Evolutionary conservation across 148 eudicot species (phyloP), one percentile per base, ranked within the genome.

Genomic region (Linanthus parryae): DNA sequence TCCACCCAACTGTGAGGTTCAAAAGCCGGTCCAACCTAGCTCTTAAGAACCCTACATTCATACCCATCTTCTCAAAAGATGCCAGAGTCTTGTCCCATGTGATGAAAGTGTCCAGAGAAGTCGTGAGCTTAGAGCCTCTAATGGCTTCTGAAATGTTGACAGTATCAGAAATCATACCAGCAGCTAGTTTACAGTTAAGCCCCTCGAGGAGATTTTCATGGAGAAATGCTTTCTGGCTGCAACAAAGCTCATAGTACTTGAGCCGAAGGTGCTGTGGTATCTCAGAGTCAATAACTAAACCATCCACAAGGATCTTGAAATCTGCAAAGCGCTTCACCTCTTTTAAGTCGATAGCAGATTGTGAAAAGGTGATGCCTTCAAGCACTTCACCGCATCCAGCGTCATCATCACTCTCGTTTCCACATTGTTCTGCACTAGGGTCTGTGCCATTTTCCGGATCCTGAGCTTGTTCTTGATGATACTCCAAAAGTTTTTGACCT

Each of bases 241-340:
- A 25, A 25, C 77, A 72, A 5, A 72, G 58, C 44, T 72, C 52
- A 17, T 67, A 72, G 57, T 72, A 67, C 18, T 63, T 73, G 35
- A 31, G 6, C 2, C 54, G 60, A 18, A 67, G 38, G 29, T 72
- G 56, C 25, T n/a, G 47, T 5, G 73, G 77, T 10, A 67, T 54
- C 59, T 63, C 55, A 4, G 65, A 67, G 60, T 72, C 77, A 24
- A 68, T 24, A 18, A 55, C 21, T 38, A 67, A 19, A 40, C 66
- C 71, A 54, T 72, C 69, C 40, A 72, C 71, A 11, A 67, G 48
- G 30, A 76, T 62, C 13, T 19, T 57, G 60, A 76, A 76, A 40
- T 54, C 44, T 2, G 61, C 48, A 0, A 61, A 22, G 17, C 57
- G 5, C 63, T 76, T 76, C 20, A 76, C 48, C 18, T 62, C 71